These are phyloP conservation scores for Oryza nivara DNA, from an alignment of 176 grass and related monocot genomes.

Conservation along the genomic window DNA sequence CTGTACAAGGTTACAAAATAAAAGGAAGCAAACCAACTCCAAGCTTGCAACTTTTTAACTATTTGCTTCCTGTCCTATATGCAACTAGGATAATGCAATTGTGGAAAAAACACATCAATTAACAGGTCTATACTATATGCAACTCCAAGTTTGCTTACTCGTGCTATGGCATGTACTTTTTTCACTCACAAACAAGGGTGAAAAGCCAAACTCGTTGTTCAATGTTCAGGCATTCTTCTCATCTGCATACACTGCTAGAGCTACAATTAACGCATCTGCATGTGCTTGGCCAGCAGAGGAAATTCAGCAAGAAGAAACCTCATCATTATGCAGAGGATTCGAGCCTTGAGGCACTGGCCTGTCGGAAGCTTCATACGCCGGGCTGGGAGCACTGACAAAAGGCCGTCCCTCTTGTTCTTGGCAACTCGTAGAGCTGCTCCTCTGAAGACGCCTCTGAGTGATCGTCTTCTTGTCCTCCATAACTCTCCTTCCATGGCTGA, in stretches of 20 bases:
- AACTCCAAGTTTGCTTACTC: too few relatives aligned
- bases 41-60: not conserved
- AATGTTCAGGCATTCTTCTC: not conserved
- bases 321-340: conserved; percentile 39
- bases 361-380: conserved; percentile 21
- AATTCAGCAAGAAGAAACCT: not conserved
- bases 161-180: too few relatives aligned
- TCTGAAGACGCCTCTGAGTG: not conserved
- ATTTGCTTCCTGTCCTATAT: not conserved
- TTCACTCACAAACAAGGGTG: too few relatives aligned
- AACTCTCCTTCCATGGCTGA: conserved; percentile 13
- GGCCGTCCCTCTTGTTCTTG: conserved; percentile 28
- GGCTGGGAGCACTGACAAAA: not conserved
- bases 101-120: too few relatives aligned
- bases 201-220: not conserved
- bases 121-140: too few relatives aligned
- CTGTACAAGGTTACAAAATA: too few relatives aligned
- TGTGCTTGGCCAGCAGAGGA: not conserved
- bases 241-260: not conserved
- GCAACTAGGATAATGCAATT: not conserved
- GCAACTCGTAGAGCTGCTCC: not conserved
- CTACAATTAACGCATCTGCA: not conserved
- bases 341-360: conserved; percentile 37
- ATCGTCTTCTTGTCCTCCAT: not conserved
- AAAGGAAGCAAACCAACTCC: too few relatives aligned